Evolutionary conservation across 176 grass and related monocot genomes (phyloP), one percentile per base, ranked within the genome.

Genomic region (barley (Hordeum vulgare)): DNA sequence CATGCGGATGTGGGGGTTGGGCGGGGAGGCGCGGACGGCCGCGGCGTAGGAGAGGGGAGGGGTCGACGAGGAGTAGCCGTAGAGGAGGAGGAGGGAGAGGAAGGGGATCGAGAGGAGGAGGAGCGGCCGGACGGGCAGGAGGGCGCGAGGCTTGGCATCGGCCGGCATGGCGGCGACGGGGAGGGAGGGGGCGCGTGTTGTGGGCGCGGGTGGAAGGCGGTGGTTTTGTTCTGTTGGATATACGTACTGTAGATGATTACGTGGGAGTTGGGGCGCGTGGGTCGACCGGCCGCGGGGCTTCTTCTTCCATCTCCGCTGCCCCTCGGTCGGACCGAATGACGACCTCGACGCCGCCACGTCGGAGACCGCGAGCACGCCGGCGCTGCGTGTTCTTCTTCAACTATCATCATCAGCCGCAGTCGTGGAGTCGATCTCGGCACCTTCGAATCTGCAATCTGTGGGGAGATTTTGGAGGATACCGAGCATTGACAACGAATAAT

Each of bases 1-100:
- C 86, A 98, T 93, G 29, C 90, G 93, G 86, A 98, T 86, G 83
- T 93, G 91, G 2, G 85, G 82, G 7, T 90, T 80, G 7, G 89
- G 85, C 2, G 88, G 29, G 12, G 85, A 67, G 2, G 72, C 63
- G n/a, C 68, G 88, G 11, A 45, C 37, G 80, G 9, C 1, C 67
- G 21, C 14, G 76, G 56, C 35, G 71, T 20, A 13, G 40, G 61
- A 56, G 11, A 24, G n/a, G 28, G 10, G 45, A 1, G 51, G 58
- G 5, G 11, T 58, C 14, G 39, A 18, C 36, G 75, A 47, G 33
- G 68, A 80, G 80, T 80, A 70, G 80, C 17, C 29, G 71, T 75
- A 69, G 74, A 90, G 60, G 76, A 92, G 10, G 82, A 88, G 75
- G 60, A 89, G 64, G 76, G 83, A 41, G 66, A 85, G 47, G 77